Evolutionary conservation across 768 basidiomycete species (phyloP).

Genomic region (Rhizopogon salebrosus): DNA sequence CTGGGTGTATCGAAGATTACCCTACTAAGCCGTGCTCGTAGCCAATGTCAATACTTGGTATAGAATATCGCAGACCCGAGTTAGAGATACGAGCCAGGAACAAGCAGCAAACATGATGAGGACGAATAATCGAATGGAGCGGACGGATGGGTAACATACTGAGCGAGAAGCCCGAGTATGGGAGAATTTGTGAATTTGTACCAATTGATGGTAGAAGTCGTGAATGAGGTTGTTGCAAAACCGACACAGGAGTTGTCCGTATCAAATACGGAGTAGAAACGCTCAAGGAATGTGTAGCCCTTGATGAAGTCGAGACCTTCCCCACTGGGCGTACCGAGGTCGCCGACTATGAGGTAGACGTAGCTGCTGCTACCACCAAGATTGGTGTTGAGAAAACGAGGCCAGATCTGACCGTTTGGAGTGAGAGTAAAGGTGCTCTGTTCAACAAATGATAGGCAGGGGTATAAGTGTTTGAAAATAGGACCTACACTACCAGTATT

Average conservation of each 20-base stretch:
- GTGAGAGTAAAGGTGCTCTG: conserved; percentile 33
- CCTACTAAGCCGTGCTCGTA: too few species aligned
- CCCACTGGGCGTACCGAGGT: conserved; percentile 36
- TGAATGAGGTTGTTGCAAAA: conserved; percentile 24
- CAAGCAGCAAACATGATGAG: too few species aligned
- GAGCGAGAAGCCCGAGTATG: too few species aligned
- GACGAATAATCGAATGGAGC: too few species aligned
- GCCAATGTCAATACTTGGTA: too few species aligned
- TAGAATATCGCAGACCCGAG: too few species aligned
- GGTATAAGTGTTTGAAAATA: not conserved
- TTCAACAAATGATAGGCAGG: not conserved
- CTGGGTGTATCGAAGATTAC: too few species aligned
- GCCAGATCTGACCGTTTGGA: conserved; percentile 40
- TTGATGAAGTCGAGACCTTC: conserved; percentile 53
- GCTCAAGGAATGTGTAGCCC: conserved; percentile 49
- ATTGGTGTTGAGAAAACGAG: conserved; percentile 36
- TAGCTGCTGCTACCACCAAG: conserved; percentile 32
- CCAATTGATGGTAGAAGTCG: conserved; percentile 26
- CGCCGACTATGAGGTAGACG: conserved; percentile 34
- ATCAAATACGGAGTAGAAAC: conserved; percentile 66
- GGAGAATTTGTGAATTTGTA: too few species aligned
- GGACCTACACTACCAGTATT: not conserved
- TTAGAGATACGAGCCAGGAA: too few species aligned
- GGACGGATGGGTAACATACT: too few species aligned
- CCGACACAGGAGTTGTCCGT: conserved; percentile 42